Conservation (phyloP, 129 eudicot genomes). For the Flaveria trinervia region DNA sequence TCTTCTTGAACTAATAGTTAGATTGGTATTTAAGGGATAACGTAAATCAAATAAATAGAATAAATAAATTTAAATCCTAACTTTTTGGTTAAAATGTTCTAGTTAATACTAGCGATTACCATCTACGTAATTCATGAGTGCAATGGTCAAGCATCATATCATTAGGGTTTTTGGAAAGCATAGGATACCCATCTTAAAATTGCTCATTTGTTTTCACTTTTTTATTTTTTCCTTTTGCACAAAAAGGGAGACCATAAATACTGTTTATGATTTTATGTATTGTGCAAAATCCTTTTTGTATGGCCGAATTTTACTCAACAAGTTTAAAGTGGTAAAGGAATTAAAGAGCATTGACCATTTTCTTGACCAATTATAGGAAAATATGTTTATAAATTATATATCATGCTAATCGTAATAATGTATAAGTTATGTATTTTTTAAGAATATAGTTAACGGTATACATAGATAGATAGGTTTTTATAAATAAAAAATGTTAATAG, state of each 20-base stretch:
- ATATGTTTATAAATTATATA: no score
- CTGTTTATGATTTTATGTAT: background rate
- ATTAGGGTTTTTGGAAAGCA: constrained; percentile 50
- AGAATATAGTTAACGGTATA: no score
- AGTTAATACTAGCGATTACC: background rate
- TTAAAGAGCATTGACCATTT: background rate
- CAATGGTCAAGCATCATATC: constrained; percentile 54
- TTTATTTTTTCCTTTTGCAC: background rate
- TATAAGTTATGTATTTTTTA: no score
- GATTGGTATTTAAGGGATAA: no score
- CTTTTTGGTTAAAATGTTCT: no score
- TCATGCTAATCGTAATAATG: no score
- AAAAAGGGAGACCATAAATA: background rate
- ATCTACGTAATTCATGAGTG: constrained; percentile 26
- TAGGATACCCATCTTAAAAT: constrained; percentile 38
- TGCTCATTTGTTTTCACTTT: constrained; percentile 3
- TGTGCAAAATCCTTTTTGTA: constrained; percentile 35
- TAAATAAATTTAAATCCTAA: no score
- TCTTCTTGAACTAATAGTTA: no score
- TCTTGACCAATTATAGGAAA: background rate
- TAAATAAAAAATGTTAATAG: no score
- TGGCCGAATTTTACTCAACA: constrained; percentile 21
- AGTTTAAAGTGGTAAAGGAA: no score
- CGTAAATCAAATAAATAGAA: no score
- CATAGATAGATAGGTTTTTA: no score